Evolutionary conservation across 257 asterid genomes (phyloP), one percentile per base, ranked within the genome.

Genomic region (Rehmannia glutinosa): DNA sequence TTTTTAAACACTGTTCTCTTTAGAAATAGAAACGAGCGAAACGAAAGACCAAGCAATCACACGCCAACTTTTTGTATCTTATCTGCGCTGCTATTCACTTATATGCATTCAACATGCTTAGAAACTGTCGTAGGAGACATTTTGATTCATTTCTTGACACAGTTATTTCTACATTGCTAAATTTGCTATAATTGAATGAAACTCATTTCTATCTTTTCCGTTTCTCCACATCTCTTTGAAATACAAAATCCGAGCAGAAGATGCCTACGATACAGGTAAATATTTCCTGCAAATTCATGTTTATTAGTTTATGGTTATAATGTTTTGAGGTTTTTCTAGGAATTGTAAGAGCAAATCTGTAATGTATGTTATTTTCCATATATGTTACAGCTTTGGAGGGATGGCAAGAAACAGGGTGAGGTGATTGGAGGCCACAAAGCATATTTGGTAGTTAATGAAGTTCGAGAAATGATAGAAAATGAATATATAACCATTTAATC

Each of bases 251-350:
- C 74, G 71, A 53, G 75, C 93, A 92, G 98, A 92, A 89, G 91
- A 92, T 92, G 98, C 98, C 97, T 2, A 83, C 97, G 8, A 79
- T 92, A 71, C 97, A 90, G 98, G 97, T 92, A 84, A 71, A 13
- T 52, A 41, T 30, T 68, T 21, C 61, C 16, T 62, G 33, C 45
- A 28, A 8, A 21, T 23, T 47, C 6, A 30, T 17, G 12, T 27
- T n/a, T 59, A n/a, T 17, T 47, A 24, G 16, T 51, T 58, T 50
- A 24, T 66, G 15, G 11, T 51, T 9, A 35, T 50, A 32, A 33
- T 8, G 50, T 30, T 32, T 51, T 17, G 6, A 27, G n/a, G 13
- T 35, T 19, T 63, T 53, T 55, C 21, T 65, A n/a, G 8, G 54
- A 19, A 52, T 52, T 54, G 11, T 7, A 10, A 32, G 52, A 24